Evolutionary conservation across 805 yeast genomes (phyloP), one percentile per base, ranked within the genome.

Genomic region (Suhomyces sp.): DNA sequence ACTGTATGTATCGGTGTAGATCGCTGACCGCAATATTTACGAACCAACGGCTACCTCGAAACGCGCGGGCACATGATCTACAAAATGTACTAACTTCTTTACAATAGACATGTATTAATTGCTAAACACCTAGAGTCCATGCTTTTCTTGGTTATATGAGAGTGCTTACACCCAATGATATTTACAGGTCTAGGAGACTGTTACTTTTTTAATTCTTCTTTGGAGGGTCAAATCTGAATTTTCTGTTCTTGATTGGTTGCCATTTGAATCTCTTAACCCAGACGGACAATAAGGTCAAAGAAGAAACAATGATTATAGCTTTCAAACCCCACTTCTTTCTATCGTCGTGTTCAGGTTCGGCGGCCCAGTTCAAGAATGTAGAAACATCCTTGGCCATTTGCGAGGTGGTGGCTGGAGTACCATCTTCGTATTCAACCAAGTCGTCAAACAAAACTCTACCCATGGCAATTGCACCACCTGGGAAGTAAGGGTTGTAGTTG

Each of bases 321-420:
- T 94, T 94, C 73, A 90, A 79, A 79, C 99, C 99, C 74, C 87
- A 81, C 79, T 87, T 90, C 86, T 94, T 94, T 81, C 99, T 88
- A 71, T 91, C 97, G 68, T 94, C 99, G 67, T 88, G 97, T 80
- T 94, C 99, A 57, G 99, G 99, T 79, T 91, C 97, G 54, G 97
- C 79, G 60, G 97, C 90, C 99, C 99, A 94, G 83, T 92, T 88
- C 74, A 94, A 85, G 87, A 94, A 94, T 50, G 90, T 85, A 58
- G 90, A 78, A 53, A 94, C 99, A 75, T 94, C 99, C 83, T 94
- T 94, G 63, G 99, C 99, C 98, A 93, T 92, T 81, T 94, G 99
- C 53, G 98, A 87, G 59, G 98, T 88, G 51, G 98, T 86, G 51
- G 99, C 98, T 55, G 96, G 97, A 55, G 99, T 94, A 70, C 99